Conservation (phyloP, 2,329 filamentous ascomycete species). For the Pestalotiopsis fici region DNA sequence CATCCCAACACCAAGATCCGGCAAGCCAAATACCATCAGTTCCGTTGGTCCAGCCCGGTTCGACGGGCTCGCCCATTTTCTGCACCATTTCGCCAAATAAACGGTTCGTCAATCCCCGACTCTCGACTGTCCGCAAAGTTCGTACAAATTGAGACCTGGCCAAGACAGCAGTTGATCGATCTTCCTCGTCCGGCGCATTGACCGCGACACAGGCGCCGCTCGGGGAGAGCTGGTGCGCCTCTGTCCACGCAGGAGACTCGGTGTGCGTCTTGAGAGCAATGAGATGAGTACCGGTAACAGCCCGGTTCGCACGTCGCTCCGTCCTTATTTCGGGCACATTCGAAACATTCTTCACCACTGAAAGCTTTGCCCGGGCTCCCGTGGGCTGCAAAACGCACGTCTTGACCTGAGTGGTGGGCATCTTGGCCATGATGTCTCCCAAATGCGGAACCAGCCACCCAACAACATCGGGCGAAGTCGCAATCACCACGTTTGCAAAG, state of each 20-base stretch:
- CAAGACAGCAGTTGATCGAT: conserved; percentile 36
- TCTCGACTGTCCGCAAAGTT: conserved; percentile 29
- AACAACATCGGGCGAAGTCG: not conserved
- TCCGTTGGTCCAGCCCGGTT: conserved; percentile 50
- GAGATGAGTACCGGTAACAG: not conserved
- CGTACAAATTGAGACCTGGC: not conserved
- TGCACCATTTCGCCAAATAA: not conserved
- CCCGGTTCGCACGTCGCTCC: not conserved
- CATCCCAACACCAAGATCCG: conserved; percentile 66
- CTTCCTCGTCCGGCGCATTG: conserved; percentile 32
- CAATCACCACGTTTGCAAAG: not conserved
- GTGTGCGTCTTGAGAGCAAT: not conserved
- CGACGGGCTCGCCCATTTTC: not conserved
- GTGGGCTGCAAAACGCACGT: not conserved
- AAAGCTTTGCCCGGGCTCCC: not conserved
- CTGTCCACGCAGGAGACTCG: not conserved
- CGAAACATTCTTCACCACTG: not conserved
- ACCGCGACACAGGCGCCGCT: not conserved
- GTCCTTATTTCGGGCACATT: not conserved
- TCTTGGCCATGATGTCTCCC: not conserved
- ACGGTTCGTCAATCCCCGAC: conserved; percentile 46
- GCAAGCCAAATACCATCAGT: conserved; percentile 54
- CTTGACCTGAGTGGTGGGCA: not conserved
- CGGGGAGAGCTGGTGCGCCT: not conserved
- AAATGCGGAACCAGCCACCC: not conserved